Percentiles rank a stretch among this genome's conserved stretches.
phyloP scores from a whole-genome alignment of 2,329 filamentous ascomycete genomes.

The Pezicula carpinea region DNA sequence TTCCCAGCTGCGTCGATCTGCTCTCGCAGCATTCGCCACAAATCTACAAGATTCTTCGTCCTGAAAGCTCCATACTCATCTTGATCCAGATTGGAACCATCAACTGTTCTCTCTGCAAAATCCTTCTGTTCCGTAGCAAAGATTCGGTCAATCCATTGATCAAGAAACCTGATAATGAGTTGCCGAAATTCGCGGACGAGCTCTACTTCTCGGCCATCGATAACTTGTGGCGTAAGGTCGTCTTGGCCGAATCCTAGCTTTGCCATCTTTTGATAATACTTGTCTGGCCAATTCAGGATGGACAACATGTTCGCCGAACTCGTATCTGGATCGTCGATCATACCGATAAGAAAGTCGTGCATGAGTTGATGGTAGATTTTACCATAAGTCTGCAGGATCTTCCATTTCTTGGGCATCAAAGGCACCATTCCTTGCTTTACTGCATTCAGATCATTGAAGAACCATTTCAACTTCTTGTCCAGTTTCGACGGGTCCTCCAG shows the following conservation, averaged over 20 bases:
- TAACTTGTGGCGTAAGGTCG: slow-evolving; percentile 77
- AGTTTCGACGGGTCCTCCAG: slow-evolving; percentile 76
- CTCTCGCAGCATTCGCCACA: slow-evolving; percentile 97
- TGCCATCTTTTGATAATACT: slow-evolving; percentile 93
- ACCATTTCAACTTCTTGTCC: slow-evolving; percentile 90
- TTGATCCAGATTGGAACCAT: slow-evolving; percentile 71
- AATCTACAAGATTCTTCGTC: slow-evolving; percentile 84
- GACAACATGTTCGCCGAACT: slow-evolving; percentile 83
- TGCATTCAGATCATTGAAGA: slow-evolving; percentile 94
- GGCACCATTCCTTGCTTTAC: slow-evolving; percentile 89
- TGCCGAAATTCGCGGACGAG: slow-evolving; percentile 90
- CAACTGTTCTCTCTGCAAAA: slow-evolving; percentile 72
- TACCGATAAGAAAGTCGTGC: slow-evolving; percentile 84
- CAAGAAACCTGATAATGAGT: slow-evolving; percentile 91
- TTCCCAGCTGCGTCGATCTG: slow-evolving; percentile 82
- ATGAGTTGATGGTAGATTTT: slow-evolving; percentile 90
- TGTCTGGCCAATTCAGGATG: slow-evolving; percentile 91
- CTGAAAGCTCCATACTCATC: slow-evolving; percentile 89
- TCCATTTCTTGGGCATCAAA: slow-evolving; percentile 95
- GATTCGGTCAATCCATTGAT: slow-evolving; percentile 97
- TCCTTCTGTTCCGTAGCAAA: slow-evolving; percentile 75
- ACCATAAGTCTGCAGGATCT: slow-evolving; percentile 84
- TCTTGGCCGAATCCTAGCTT: slow-evolving; percentile 77
- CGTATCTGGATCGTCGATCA: slow-evolving; percentile 81
- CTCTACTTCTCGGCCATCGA: slow-evolving; percentile 86